Conservation (phyloP, 129 eudicot genomes). For the Heracleum sosnowskyi region DNA sequence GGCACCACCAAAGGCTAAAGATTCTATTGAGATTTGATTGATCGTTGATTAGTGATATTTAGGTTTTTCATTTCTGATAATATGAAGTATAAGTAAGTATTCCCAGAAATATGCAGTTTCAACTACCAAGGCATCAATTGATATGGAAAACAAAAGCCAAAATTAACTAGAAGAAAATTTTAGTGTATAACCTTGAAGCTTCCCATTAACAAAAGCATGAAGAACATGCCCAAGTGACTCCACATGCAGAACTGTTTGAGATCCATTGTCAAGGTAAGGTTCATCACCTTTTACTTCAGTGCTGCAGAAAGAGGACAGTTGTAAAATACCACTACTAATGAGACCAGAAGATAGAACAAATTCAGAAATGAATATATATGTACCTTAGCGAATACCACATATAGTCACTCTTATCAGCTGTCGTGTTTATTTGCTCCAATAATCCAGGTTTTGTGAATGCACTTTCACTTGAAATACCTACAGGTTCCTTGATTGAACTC, state of each 20-base stretch:
- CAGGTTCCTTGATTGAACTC: constrained; percentile 79
- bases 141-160: background rate
- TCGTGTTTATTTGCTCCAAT: constrained; percentile 81
- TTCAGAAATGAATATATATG: background rate
- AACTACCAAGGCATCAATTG: background rate
- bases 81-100: background rate
- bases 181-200: constrained; percentile 57
- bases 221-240: constrained; percentile 86
- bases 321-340: background rate
- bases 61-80: too few species aligned
- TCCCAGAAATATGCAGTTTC: background rate
- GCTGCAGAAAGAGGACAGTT: constrained; percentile 28
- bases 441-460: constrained; percentile 54
- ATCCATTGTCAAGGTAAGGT: constrained; percentile 64
- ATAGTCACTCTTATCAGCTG: constrained; percentile 88
- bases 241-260: constrained; percentile 63
- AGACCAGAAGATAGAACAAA: background rate
- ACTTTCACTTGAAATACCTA: constrained; percentile 61
- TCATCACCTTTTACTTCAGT: constrained; percentile 47
- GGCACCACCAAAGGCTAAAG: background rate
- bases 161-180: background rate
- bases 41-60: background rate
- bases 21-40: background rate
- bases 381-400: constrained; percentile 94
- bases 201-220: constrained; percentile 63